phyloP scores from a whole-genome alignment of 169 alveolate species.

The Babesia sp. region DNA sequence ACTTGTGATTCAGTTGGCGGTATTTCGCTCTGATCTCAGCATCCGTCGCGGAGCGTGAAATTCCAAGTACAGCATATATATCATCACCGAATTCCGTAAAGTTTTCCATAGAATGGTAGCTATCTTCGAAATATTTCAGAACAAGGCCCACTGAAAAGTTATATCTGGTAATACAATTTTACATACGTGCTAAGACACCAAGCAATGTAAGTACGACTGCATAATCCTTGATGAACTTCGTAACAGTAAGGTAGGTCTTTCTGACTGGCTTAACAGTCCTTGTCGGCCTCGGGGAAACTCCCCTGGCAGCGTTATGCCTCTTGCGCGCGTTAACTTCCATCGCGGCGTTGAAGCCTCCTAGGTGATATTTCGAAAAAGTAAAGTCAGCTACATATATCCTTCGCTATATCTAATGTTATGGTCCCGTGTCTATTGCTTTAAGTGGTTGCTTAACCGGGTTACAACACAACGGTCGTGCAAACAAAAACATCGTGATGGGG shows the following conservation, averaged over 20 bases:
- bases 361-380: too few relatives aligned
- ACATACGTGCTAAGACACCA: not conserved
- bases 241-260: not conserved
- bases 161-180: not conserved
- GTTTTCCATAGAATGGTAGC: slow-evolving; percentile 27
- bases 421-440: too few relatives aligned
- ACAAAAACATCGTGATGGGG: too few relatives aligned
- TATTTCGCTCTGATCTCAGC: slow-evolving; percentile 56
- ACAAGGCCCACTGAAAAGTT: slow-evolving; percentile 30
- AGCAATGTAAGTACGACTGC: not conserved
- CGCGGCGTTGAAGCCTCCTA: too few relatives aligned
- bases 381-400: too few relatives aligned
- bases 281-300: not conserved
- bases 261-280: not conserved
- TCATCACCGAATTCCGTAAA: slow-evolving; percentile 52
- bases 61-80: slow-evolving; percentile 43
- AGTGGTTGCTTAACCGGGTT: too few relatives aligned
- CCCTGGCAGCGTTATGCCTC: slow-evolving; percentile 1
- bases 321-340: slow-evolving; percentile 20
- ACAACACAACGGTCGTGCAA: too few relatives aligned
- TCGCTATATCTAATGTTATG: too few relatives aligned
- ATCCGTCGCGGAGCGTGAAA: slow-evolving; percentile 30
- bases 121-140: slow-evolving; percentile 57
- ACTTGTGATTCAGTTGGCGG: slow-evolving; percentile 59
- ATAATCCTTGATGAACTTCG: not conserved